phyloP scores from a whole-genome alignment of 2,329 filamentous ascomycete genomes.

The Colletotrichum liaoningense region DNA sequence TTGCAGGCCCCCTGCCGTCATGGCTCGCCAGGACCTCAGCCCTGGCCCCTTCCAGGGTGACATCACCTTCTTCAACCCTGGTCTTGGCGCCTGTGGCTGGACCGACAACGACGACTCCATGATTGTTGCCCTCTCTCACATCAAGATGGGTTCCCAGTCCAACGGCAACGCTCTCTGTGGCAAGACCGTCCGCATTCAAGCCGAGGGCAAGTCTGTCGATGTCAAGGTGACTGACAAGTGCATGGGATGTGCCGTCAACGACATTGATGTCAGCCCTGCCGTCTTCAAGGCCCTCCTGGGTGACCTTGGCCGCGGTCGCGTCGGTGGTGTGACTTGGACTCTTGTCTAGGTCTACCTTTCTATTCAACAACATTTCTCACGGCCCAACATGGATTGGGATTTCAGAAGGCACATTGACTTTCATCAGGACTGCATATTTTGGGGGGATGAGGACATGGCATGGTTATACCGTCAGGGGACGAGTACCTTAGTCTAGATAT shows the following conservation, averaged over 20 bases:
- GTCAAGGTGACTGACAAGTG: constrained; percentile 33
- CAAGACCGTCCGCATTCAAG: not conserved
- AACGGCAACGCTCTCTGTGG: constrained; percentile 33
- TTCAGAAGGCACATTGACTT: not conserved
- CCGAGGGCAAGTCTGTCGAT: not conserved
- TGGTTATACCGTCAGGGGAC: not conserved
- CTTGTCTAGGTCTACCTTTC: not conserved
- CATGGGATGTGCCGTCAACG: constrained; percentile 13
- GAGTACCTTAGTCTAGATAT: not conserved
- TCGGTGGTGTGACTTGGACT: constrained; percentile 4
- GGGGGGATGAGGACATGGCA: not conserved
- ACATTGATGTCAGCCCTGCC: constrained; percentile 28
- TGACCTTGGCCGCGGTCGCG: constrained; percentile 17
- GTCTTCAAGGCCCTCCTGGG: constrained; percentile 21
- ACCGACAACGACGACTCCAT: constrained; percentile 5
- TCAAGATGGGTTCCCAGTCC: constrained; percentile 32
- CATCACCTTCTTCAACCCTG: constrained; percentile 31
- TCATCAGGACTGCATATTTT: not conserved
- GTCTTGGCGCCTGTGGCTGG: constrained; percentile 26
- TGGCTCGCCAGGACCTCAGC: constrained; percentile 14
- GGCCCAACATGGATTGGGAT: not conserved
- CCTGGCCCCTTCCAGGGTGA: constrained; percentile 17
- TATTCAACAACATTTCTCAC: not conserved
- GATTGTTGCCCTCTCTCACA: constrained; percentile 30
- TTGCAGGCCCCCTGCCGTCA: not conserved